phyloP scores from a whole-genome alignment of 139 green algal genomes.

The Coccomyxa sp. region DNA sequence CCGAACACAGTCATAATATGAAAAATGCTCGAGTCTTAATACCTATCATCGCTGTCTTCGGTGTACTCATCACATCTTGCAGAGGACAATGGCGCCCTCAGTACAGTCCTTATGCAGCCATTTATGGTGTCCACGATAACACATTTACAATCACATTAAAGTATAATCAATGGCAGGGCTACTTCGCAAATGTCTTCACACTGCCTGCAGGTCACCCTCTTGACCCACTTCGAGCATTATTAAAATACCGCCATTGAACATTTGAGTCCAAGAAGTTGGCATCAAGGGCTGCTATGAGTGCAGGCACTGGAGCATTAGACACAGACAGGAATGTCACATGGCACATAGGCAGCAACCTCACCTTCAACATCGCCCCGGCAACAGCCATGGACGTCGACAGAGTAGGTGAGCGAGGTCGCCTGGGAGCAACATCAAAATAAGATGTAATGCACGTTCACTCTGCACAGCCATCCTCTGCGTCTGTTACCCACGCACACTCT shows the following conservation, averaged over 20 bases:
- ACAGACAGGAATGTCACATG: neutral
- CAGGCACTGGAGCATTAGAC: neutral
- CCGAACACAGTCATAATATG: too few species aligned
- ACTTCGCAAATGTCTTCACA: neutral
- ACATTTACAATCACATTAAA: neutral
- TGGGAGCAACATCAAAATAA: neutral
- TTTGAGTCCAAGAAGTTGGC: too few species aligned
- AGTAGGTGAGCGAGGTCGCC: neutral
- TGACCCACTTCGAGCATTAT: neutral
- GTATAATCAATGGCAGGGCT: neutral
- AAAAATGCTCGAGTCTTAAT: too few species aligned
- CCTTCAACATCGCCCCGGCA: neutral
- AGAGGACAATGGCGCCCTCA: neutral
- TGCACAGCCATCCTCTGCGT: too few species aligned
- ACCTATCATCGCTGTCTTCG: too few species aligned
- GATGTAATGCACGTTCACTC: neutral
- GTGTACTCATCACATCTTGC: neutral
- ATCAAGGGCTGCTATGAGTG: neutral
- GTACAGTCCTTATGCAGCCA: neutral
- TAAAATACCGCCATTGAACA: too few species aligned
- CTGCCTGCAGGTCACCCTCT: neutral
- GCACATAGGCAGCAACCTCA: neutral
- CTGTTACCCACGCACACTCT: neutral
- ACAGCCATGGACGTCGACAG: neutral
- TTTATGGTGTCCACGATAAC: neutral